Percentiles rank a stretch among this genome's conserved stretches.
These are phyloP conservation scores for Cryptococcus hybrid DNA, from an alignment of 1,284 basidiomycete genomes.

Conservation along the genomic window DNA sequence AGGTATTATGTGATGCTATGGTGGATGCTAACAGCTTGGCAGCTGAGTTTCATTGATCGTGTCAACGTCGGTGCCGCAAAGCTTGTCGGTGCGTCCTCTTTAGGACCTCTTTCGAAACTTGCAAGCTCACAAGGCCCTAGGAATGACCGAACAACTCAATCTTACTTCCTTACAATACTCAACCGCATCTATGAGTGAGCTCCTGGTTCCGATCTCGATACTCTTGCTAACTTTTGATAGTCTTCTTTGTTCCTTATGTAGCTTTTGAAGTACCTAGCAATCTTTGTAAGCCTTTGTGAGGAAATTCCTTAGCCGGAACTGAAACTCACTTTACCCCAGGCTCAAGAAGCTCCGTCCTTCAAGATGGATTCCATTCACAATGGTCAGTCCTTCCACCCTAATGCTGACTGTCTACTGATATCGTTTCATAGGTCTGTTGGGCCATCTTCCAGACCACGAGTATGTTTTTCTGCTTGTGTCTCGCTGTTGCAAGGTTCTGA, in stretches of 20 bases:
- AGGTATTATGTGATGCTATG: constrained; percentile 35
- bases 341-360: constrained; percentile 50
- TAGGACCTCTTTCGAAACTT: too few species aligned
- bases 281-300: not conserved
- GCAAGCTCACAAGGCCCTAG: not conserved
- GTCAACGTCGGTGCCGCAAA: constrained; percentile 52
- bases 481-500: too few species aligned
- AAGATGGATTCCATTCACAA: constrained; percentile 47
- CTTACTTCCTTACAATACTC: constrained; percentile 48
- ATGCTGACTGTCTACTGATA: not conserved
- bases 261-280: constrained; percentile 52
- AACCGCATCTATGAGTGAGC: constrained; percentile 45
- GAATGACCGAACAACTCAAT: constrained; percentile 45
- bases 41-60: constrained; percentile 41
- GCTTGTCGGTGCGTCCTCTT: constrained; percentile 17
- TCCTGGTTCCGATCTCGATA: not conserved
- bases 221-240: constrained; percentile 6
- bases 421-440: constrained; percentile 27
- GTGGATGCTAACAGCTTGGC: not conserved
- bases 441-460: constrained; percentile 47
- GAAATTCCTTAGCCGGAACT: not conserved
- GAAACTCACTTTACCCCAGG: not conserved
- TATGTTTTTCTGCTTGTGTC: constrained; percentile 9
- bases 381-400: constrained; percentile 12
- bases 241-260: constrained; percentile 51